Base-by-base conservation (phyloP, 306 rosid species). In the Prunus persica region DNA sequence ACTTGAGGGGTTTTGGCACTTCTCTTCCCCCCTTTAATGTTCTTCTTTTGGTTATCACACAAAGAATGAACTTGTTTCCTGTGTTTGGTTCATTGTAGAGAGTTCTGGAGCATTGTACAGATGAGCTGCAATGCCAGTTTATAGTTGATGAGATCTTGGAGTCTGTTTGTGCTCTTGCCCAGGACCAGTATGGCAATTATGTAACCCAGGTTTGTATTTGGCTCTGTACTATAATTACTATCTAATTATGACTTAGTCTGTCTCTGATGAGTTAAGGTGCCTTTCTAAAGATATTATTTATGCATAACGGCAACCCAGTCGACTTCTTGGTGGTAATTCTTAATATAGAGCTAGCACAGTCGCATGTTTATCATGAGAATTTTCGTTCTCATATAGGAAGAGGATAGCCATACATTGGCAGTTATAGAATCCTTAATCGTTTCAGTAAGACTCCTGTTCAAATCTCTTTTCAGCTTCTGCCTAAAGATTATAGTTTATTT, bases 101-200 rank as follows among this genome's bases (percentile, higher is more conserved):
- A 84, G 78, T 90, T 83, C 78, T 90, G 89, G 92, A 90, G 90
- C 84, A 80, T 76, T 88, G 89, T 76, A 81, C 87, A 32, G 85
- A 86, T 79, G 86, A 84, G 78, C 79, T 56, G 73, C 83, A 65
- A 51, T 78, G 86, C 78, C 96, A 78, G 71, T 77, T 82, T 64
- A 79, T 90, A 61, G 79, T 90, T 75, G 82, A 90, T n/a, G 91
- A 90, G 84, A 86, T 90, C 46, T 71, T 90, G 82, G 88, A 84
- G 18, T 86, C 89, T 62, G 81, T 85, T 80, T 76, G 24, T 81
- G 30, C 76, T 74, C 96, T 90, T 68, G 82, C 89, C 79, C 86
- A 84, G 83, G 92, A 90, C 58, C 96, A 88, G 84, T 90, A 88
- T 72, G 92, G 96, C 34, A 90, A 90, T 79, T 90, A 90, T 68